Conservation (phyloP, 192 early-diverging fungal species). For the Mortierella claussenii region DNA sequence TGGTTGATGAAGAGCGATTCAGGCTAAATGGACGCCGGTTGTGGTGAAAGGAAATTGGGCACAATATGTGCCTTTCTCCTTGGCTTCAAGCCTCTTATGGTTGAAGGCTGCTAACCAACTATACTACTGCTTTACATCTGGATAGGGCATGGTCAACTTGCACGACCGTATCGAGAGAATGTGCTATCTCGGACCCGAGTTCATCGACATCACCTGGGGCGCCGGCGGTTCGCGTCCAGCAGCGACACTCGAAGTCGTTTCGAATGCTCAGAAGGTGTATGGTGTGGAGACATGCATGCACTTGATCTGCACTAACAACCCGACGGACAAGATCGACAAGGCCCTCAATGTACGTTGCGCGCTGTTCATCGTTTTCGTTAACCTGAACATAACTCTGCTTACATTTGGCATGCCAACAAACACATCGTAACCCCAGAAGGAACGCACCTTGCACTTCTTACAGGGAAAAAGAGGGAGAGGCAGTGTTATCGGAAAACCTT, state of each 20-base stretch:
- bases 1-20: too few species aligned
- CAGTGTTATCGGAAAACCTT: constrained; percentile 26
- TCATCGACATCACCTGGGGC: constrained; percentile 90
- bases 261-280: constrained; percentile 91
- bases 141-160: constrained; percentile 89
- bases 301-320: constrained; percentile 98
- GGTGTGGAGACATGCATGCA: constrained; percentile 98
- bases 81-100: too few species aligned
- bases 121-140: constrained; percentile 5
- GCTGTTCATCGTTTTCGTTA: too few species aligned
- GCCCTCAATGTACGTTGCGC: constrained; percentile 80
- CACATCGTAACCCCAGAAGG: too few species aligned
- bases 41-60: too few species aligned
- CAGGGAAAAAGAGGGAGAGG: too few species aligned
- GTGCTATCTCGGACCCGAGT: constrained; percentile 90
- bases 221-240: constrained; percentile 92
- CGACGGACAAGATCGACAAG: constrained; percentile 84
- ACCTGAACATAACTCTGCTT: too few species aligned
- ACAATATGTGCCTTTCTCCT: too few species aligned
- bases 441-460: too few species aligned
- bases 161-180: constrained; percentile 98
- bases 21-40: too few species aligned
- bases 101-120: too few species aligned
- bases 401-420: too few species aligned
- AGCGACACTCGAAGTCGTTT: constrained; percentile 87